Evolutionary conservation across 345 rosid species (phyloP), one percentile per base, ranked within the genome.

Genomic region (Populus ilicifolia): DNA sequence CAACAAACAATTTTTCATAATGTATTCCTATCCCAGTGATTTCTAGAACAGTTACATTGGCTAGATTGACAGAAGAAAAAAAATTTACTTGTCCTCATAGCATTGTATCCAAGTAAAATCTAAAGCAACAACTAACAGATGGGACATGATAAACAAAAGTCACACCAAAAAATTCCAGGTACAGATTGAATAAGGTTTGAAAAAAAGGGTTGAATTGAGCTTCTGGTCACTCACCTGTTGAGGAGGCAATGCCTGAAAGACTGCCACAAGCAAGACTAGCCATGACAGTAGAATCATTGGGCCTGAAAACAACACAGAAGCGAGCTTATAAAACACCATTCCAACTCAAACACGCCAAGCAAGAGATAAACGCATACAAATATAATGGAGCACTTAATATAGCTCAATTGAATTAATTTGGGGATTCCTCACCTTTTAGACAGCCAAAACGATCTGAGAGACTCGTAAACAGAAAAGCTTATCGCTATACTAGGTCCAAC

Each of bases 401-500:
- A 44, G 70, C 27, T 17, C 39, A 77, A 82, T 68, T 69, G 61
- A 21, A 52, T 72, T 5, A 6, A 50, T 64, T 43, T 52, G 30
- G 20, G 43, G 14, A 82, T 35, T 39, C 20, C 62, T 81, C 84
- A 96, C 99, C 99, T 96, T 63, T 79, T 84, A 74, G 91, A 85
- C 73, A 80, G 84, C 98, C 99, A 96, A 70, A 72, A 87, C 36
- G 97, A 89, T 81, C 96, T 92, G 85, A 96, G 85, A 79, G 89
- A 86, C 82, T 96, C 98, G 29, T 96, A 96, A 25, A 84, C 94
- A 14, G 97, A 92, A 83, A 96, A 96, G 83, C 94, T 91, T 74
- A 96, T 91, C 54, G 97, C 99, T 56, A 93, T 88, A 80, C 88
- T 93, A 64, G 98, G 99, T 54, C 99, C 97, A 77, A 93, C 98